Base-by-base conservation (phyloP, 805 yeast genomes). In the Debaryomyces maramus region DNA sequence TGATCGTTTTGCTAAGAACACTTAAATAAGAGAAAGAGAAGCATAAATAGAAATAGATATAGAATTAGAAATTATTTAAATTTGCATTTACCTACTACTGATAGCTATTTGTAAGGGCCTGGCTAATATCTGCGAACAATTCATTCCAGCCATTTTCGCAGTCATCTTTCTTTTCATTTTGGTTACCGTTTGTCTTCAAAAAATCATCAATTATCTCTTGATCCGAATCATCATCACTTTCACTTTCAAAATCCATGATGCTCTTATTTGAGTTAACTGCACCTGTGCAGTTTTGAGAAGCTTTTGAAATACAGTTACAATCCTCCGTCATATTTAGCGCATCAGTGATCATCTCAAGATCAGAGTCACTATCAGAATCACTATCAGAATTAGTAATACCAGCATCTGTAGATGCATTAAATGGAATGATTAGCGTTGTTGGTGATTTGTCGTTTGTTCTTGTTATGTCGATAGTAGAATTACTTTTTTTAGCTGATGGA, bases 1-100 rank as follows among this genome's bases (percentile, higher is more conserved):
- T 38, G 78, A 76, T 43, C 53, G 79, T 37, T 65, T 61, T 48
- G 50, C 65, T 10, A 44, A 39, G 31, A 33, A 5, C 14, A 29
- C 13, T n/a, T 33, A 33, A 14, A 6, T n/a, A n/a, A n/a, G n/a
- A n/a, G n/a, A n/a, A n/a, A n/a, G n/a, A n/a, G n/a, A n/a, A n/a
- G n/a, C n/a, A n/a, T n/a, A n/a, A n/a, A n/a, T n/a, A n/a, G n/a
- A n/a, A n/a, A n/a, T n/a, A n/a, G n/a, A n/a, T n/a, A n/a, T n/a
- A n/a, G n/a, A n/a, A n/a, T n/a, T n/a, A n/a, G n/a, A n/a, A n/a
- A n/a, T n/a, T 10, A 24, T 10, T 15, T 24, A 7, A 22, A 22
- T 22, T 6, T 24, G 13, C 13, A 24, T 24, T 6, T 15, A 24
- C 13, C 13, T 24, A 24, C 15, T 24, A 24, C 3, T 24, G 11